A percentile compares a stretch with the other conserved stretches of the same genome.
Evolutionary conservation across 2,329 filamentous ascomycete species (phyloP).

Genomic region (Aaosphaeria pasadenensis): DNA sequence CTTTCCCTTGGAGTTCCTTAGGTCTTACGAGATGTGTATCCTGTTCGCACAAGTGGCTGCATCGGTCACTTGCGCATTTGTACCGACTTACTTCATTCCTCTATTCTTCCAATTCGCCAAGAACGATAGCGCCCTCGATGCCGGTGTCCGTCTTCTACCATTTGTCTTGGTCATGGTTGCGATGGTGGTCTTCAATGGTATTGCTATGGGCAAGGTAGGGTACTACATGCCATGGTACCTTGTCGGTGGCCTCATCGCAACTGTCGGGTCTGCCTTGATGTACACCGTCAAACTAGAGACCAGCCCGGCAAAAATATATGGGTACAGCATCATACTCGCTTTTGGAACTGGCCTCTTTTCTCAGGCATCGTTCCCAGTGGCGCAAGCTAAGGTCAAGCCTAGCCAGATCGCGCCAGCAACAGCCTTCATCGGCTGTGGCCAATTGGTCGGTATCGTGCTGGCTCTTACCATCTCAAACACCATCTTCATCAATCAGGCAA

Average conservation of each 20-base stretch:
- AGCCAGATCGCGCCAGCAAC: constrained; percentile 8
- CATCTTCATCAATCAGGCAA: constrained; percentile 9
- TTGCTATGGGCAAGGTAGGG: constrained; percentile 9
- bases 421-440: constrained; percentile 12
- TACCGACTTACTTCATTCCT: constrained; percentile 4
- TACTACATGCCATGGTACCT: constrained; percentile 22
- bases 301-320: constrained; percentile 14
- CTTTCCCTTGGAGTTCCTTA: constrained; percentile 50
- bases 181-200: constrained; percentile 14
- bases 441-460: constrained; percentile 10
- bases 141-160: constrained; percentile 22
- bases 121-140: constrained; percentile 11
- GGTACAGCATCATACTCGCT: constrained; percentile 16
- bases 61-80: not conserved
- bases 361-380: constrained; percentile 10
- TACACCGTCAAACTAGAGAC: constrained; percentile 9
- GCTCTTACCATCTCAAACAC: constrained; percentile 9
- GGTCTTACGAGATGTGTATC: not conserved
- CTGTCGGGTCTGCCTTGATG: constrained; percentile 35
- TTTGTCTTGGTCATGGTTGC: constrained; percentile 16
- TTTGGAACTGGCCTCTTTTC: constrained; percentile 15
- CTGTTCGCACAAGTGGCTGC: constrained; percentile 13
- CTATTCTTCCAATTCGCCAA: constrained; percentile 13
- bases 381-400: constrained; percentile 7
- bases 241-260: constrained; percentile 29